Conservation (phyloP, 331 rosid species). For the Stylosanthes scabra region DNA sequence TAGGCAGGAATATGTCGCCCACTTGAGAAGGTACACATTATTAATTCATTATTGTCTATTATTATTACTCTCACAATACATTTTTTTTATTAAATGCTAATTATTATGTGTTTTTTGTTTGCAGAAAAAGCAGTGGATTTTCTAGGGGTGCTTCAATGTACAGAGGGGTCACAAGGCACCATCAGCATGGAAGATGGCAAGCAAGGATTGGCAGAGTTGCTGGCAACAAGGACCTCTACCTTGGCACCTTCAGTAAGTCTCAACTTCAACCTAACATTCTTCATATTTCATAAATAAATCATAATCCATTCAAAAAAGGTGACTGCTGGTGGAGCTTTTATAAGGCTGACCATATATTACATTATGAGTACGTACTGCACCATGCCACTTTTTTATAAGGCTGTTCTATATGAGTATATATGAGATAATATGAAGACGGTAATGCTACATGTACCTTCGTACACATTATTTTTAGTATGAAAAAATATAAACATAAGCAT, state of each 20-base stretch:
- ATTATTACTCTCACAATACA: not conserved
- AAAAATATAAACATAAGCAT: too few relatives aligned
- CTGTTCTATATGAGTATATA: slow-evolving; percentile 32
- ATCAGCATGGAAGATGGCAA: slow-evolving; percentile 99
- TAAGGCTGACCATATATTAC: slow-evolving; percentile 58
- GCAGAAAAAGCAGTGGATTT: slow-evolving; percentile 98
- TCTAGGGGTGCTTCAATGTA: slow-evolving; percentile 96
- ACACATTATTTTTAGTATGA: too few relatives aligned
- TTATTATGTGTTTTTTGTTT: slow-evolving; percentile 41
- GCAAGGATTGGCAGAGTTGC: slow-evolving; percentile 99
- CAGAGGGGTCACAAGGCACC: slow-evolving; percentile 99
- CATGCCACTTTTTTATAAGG: slow-evolving; percentile 56
- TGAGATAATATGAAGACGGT: not conserved
- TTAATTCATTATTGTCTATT: not conserved
- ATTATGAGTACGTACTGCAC: slow-evolving; percentile 48
- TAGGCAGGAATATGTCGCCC: slow-evolving; percentile 97
- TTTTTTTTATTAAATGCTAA: not conserved
- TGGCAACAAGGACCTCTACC: slow-evolving; percentile 98
- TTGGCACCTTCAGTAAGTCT: slow-evolving; percentile 91
- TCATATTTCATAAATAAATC: not conserved
- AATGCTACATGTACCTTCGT: too few relatives aligned
- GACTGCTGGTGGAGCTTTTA: slow-evolving; percentile 45
- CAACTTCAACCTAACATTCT: too few relatives aligned
- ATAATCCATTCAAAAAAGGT: slow-evolving; percentile 36
- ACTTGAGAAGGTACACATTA: slow-evolving; percentile 74